Evolutionary conservation across 1,139 yeast species (phyloP).

Genomic region (Kodamaea derodonti): DNA sequence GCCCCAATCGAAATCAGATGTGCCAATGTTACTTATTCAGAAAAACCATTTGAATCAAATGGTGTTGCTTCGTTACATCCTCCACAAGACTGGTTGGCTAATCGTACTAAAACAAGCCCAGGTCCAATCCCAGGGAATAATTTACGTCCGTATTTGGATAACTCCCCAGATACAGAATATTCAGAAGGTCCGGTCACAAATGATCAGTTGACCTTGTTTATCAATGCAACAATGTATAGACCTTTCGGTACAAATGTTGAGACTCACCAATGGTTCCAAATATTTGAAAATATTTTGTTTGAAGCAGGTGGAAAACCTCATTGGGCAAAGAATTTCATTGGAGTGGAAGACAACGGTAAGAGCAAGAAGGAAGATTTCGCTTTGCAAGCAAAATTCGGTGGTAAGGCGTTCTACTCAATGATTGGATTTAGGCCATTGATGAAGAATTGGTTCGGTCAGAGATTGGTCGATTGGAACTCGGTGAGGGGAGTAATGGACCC

Average conservation of each 20-base stretch:
- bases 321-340: conserved; percentile 98
- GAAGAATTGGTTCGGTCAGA: conserved; percentile 78
- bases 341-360: conserved; percentile 39
- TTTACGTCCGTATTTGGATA: conserved; percentile 75
- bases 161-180: conserved; percentile 63
- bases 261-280: conserved; percentile 74
- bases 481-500: conserved; percentile 74
- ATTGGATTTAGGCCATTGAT: conserved; percentile 70
- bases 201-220: conserved; percentile 76
- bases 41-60: conserved; percentile 34
- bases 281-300: conserved; percentile 74
- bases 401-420: conserved; percentile 67
- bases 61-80: conserved; percentile 47
- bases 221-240: conserved; percentile 94
- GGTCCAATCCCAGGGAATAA: conserved; percentile 88
- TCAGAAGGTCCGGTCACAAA: conserved; percentile 56
- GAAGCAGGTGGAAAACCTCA: conserved; percentile 92
- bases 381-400: conserved; percentile 39
- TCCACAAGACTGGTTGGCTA: conserved; percentile 37
- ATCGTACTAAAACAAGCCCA: conserved; percentile 32
- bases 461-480: conserved; percentile 54
- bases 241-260: conserved; percentile 79
- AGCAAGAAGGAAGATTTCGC: conserved; percentile 35
- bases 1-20: conserved; percentile 96
- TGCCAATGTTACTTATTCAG: conserved; percentile 69